A percentile compares a stretch with the other conserved stretches of the same genome.
Conservation (phyloP, 768 basidiomycete species). For the Glaciozyma martinii region DNA sequence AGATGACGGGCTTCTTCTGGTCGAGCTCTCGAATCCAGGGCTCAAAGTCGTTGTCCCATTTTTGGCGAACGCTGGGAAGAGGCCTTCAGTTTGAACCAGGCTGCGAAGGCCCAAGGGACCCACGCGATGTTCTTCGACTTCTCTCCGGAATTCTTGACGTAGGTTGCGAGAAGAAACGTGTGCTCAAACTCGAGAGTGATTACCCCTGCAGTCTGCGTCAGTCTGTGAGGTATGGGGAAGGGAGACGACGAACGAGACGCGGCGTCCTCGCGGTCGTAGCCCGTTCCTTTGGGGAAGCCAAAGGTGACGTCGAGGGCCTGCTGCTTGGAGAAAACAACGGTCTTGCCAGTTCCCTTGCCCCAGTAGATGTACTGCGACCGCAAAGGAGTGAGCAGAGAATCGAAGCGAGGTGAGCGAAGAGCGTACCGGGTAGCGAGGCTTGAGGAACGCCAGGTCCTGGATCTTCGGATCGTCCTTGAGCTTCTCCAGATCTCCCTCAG, state of each 20-base stretch:
- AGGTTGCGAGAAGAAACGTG: constrained; percentile 53
- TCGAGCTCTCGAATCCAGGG: constrained; percentile 62
- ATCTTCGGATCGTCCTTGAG: not conserved
- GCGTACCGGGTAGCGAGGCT: constrained; percentile 7
- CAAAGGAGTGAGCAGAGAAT: too few relatives aligned
- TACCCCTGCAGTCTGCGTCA: constrained; percentile 45
- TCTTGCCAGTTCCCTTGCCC: constrained; percentile 40
- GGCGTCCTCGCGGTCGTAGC: constrained; percentile 8
- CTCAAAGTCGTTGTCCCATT: constrained; percentile 70
- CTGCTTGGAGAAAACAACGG: constrained; percentile 66
- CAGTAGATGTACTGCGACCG: constrained; percentile 27
- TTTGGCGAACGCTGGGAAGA: constrained; percentile 50
- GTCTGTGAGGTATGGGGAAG: not conserved
- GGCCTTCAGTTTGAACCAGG: not conserved
- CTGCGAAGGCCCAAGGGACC: not conserved
- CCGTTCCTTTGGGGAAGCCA: constrained; percentile 19
- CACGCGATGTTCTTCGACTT: constrained; percentile 52
- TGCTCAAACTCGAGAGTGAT: constrained; percentile 66
- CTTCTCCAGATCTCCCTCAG: not conserved
- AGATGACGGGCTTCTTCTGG: constrained; percentile 71
- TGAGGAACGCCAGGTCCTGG: constrained; percentile 9
- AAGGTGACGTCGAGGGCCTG: constrained; percentile 47
- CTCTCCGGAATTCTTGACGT: constrained; percentile 67
- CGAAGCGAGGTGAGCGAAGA: not conserved
- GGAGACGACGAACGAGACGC: constrained; percentile 6